These are phyloP conservation scores for Quercus cerris DNA, from an alignment of 306 rosid genomes.

Conservation along the genomic window DNA sequence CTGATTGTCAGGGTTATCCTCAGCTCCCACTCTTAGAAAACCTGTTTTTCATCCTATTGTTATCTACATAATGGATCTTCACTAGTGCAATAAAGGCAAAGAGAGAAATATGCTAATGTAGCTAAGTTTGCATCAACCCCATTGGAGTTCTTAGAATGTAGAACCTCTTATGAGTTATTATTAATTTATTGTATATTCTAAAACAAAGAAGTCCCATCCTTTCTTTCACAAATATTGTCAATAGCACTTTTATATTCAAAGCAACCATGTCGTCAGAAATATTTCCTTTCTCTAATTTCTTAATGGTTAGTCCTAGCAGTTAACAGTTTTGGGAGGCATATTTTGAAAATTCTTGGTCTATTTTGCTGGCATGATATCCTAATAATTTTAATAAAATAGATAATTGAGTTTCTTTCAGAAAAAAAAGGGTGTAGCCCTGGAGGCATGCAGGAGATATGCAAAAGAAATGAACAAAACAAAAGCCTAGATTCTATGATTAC, in stretches of 20 bases:
- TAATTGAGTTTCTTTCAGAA: too few relatives aligned
- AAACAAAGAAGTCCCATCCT: background rate
- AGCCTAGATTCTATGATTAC: too few relatives aligned
- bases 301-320: background rate
- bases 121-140: background rate
- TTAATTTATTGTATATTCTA: background rate
- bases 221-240: background rate
- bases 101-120: background rate
- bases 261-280: background rate
- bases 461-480: too few relatives aligned
- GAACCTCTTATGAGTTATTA: background rate
- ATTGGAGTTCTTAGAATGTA: background rate
- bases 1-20: background rate
- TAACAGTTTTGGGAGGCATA: background rate
- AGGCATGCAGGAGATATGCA: too few relatives aligned
- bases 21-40: background rate
- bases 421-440: too few relatives aligned
- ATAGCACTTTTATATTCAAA: background rate
- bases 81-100: background rate
- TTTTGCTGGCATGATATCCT: background rate
- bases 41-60: background rate
- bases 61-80: background rate
- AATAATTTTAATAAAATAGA: too few relatives aligned
- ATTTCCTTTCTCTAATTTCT: background rate
- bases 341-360: background rate